Percentiles rank a stretch among this genome's conserved stretches.
phyloP scores from a whole-genome alignment of 2,329 filamentous ascomycete species.

The Ophidiomyces ophidiicola region DNA sequence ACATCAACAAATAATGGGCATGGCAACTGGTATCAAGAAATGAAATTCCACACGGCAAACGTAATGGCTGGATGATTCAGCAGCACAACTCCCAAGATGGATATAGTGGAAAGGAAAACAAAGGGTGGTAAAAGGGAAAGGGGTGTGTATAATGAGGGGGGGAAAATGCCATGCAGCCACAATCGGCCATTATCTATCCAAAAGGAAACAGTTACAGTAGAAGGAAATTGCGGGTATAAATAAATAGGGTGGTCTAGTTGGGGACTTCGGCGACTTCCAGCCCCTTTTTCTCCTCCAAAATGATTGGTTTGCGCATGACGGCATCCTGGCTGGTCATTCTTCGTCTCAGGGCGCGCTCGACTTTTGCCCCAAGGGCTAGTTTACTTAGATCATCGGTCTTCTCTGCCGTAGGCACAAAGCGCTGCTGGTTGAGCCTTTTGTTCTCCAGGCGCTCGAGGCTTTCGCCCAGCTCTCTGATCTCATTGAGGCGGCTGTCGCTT shows the following conservation, averaged over 20 bases:
- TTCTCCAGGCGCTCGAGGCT: conserved; percentile 82
- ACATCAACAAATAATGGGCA: not conserved
- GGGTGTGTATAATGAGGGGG: no score
- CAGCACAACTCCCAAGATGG: not conserved
- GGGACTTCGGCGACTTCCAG: conserved; percentile 13
- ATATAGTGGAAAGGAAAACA: no score
- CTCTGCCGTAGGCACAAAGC: conserved; percentile 64
- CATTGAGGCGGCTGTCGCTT: conserved; percentile 43
- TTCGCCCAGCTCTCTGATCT: conserved; percentile 64
- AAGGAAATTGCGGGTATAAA: conserved; percentile 4
- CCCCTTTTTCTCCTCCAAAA: conserved; percentile 29
- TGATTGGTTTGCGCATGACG: conserved; percentile 53
- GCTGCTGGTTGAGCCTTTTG: conserved; percentile 69
- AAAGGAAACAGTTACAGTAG: not conserved
- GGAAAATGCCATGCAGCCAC: no score
- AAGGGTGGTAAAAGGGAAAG: no score
- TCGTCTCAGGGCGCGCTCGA: conserved; percentile 73
- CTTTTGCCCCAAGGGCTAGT: conserved; percentile 76
- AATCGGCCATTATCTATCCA: no score
- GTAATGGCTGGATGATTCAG: not conserved
- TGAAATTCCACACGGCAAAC: not conserved
- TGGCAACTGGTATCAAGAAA: conserved; percentile 4
- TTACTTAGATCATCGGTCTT: conserved; percentile 75
- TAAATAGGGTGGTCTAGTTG: conserved; percentile 2
- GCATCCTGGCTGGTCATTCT: conserved; percentile 85